Evolutionary conservation across 768 basidiomycete species (phyloP).

Genomic region (Mycena olivaceomarginata): DNA sequence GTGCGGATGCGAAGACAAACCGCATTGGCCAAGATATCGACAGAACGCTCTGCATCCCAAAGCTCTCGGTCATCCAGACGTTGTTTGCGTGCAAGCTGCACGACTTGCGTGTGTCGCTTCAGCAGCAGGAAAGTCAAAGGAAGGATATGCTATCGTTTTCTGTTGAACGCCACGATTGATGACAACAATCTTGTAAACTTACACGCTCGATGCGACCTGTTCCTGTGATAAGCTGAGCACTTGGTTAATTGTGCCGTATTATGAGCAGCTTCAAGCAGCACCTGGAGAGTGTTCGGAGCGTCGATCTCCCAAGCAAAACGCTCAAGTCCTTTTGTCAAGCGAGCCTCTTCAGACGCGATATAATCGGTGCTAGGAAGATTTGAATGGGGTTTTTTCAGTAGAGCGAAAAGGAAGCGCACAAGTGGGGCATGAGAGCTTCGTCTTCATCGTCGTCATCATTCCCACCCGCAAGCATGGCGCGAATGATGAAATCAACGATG

Average conservation of each 20-base stretch:
- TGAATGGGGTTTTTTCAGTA: background rate
- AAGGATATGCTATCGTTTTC: conserved; percentile 2
- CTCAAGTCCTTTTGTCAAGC: conserved; percentile 3
- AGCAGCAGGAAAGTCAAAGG: conserved; percentile 1
- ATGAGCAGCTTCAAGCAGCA: background rate
- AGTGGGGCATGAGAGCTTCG: conserved; percentile 12
- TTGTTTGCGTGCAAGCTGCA: conserved; percentile 12
- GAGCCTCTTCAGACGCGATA: background rate
- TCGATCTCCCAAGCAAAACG: conserved; percentile 23
- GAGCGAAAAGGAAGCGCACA: background rate
- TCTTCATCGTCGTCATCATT: conserved; percentile 13
- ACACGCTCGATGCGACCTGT: conserved; percentile 23
- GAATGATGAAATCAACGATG: background rate
- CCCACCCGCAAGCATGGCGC: background rate
- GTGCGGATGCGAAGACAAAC: background rate
- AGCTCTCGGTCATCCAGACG: conserved; percentile 16
- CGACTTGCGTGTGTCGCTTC: background rate
- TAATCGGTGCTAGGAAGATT: background rate
- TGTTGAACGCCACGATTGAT: background rate
- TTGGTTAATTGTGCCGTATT: background rate
- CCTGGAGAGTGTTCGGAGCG: conserved; percentile 25
- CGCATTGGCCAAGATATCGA: conserved; percentile 1
- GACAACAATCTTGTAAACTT: background rate
- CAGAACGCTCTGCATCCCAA: conserved; percentile 1
- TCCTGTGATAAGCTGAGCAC: conserved; percentile 13